Evolutionary conservation across 225 moss, liverwort and hornwort genomes (phyloP), one percentile per base, ranked within the genome.

Genomic region (Marchantia paleacea): DNA sequence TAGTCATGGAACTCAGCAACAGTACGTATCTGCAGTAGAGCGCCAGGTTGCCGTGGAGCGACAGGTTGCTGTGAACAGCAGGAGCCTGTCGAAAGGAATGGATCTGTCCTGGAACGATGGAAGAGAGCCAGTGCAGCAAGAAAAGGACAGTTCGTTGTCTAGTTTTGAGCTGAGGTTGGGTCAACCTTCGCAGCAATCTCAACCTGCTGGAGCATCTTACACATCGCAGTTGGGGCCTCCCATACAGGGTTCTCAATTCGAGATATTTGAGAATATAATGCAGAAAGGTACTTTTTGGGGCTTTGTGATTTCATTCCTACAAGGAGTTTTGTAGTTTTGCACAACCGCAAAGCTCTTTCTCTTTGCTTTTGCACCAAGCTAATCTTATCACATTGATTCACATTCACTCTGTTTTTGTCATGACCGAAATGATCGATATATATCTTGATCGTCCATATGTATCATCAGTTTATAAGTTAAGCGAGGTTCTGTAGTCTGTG

Each of bases 161-260:
- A 90, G 85, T 85, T 92, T 97, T 80, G 96, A 97, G 84, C 87
- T 97, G 78, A 91, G 93, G 78, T 83, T 97, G 84, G 96, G 96
- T 75, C 96, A 97, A 83, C 96, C 96, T 53, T 97, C 96, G 63
- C 94, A 97, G 84, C 96, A 92, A 85, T 69, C 92, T 58, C 92
- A 92, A 80, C 81, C 90, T 62, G 79, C 81, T 60, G 92, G 91
- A 60, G 69, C 85, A 77, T 87, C 93, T 24, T 87, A 92, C 69
- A 82, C 91, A 78, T 84, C 90, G 68, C 55, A 82, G 39, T 55
- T 83, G 61, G 86, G 73, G 2, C 75, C 65, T 80, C 88, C 81
- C 50, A 69, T 90, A 81, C 87, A 83, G 76, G 87, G 81, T 20
- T 83, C 87, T 28, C 82, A 77, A 47, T 80, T 84, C 52, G 85